Base-by-base conservation (phyloP, 225 moss, liverwort and hornwort species). In the Sphagnum contortum region DNA sequence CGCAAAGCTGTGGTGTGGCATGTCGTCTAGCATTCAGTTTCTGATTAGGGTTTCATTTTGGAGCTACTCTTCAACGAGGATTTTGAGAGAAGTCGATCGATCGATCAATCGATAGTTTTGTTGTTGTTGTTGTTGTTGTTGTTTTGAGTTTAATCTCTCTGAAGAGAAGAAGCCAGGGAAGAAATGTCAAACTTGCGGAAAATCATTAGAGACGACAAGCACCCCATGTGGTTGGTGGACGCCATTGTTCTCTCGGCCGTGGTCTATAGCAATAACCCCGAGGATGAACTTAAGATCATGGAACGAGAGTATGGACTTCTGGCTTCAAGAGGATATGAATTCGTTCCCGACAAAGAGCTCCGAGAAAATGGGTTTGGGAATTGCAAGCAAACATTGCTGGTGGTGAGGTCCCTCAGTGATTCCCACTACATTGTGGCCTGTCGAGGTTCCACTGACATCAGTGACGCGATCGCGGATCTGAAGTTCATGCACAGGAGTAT, bases 221-320 rank as follows among this genome's bases (percentile, higher is more conserved):
- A 96, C 73, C 96, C 96, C 3, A 74, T 80, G 57, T 96, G 96
- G 96, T 70, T 96, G 57, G 78, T 96, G 71, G 96, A 96, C 69
- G 75, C 96, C 8, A 87, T 96, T 64, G 90, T 96, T n/a, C 72
- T 96, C 13, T 96, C 96, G 2, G 90, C 96, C 3, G 96, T 96
- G 3, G 82, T 73, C 2, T 96, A 96, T 62, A 90, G 90, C 47
- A 75, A 85, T 4, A 74, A 87, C 55, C 96, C 96, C 1, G 80
- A 62, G 3, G 83, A 73, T 3, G 96, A 96, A 69, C 83, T 96
- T 4, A 85, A 89, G 75, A 71, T 92, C 64, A 88, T 96, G 92
- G 87, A 83, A 44, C 8, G 48, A 3, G 90, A 92, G 13, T 96
- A 96, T 44, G 96, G 96, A 4, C 62, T 96, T 4, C 92, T 90